phyloP scores from a whole-genome alignment of 129 eudicot genomes.

The Chrysanthemum seticuspe region DNA sequence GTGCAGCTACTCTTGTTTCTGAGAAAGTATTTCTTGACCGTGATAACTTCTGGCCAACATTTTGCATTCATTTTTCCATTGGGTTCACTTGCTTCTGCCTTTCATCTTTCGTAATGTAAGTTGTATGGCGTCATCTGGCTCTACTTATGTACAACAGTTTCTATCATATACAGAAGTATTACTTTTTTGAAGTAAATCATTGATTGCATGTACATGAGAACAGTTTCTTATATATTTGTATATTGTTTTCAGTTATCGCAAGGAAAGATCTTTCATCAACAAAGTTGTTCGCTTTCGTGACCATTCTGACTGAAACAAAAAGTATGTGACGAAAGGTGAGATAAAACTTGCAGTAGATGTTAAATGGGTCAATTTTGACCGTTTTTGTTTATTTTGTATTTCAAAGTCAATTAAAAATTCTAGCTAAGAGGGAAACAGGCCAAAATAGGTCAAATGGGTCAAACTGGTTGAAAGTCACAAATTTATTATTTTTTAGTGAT shows the following conservation, averaged over 20 bases:
- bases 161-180: neutral
- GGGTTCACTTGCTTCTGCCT: conserved; percentile 63
- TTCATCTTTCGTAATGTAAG: conserved; percentile 78
- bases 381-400: neutral
- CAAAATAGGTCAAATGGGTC: neutral
- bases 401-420: neutral
- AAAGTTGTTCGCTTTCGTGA: conserved; percentile 72
- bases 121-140: conserved; percentile 15
- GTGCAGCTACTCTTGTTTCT: conserved; percentile 61
- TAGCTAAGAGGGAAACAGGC: too few relatives aligned
- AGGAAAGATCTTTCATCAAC: conserved; percentile 71
- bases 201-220: conserved; percentile 9
- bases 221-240: neutral
- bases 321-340: conserved; percentile 27
- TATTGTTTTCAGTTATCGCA: conserved; percentile 50
- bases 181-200: conserved; percentile 4
- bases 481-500: too few relatives aligned
- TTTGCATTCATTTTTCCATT: conserved; percentile 60
- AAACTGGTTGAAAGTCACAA: neutral
- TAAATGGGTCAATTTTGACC: neutral
- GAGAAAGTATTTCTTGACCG: conserved; percentile 65
- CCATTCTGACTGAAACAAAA: conserved; percentile 59
- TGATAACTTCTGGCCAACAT: conserved; percentile 76
- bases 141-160: neutral
- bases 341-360: neutral